A percentile compares a stretch with the other conserved stretches of the same genome.
phyloP scores from a whole-genome alignment of 306 rosid genomes.

The Fagus crenata region DNA sequence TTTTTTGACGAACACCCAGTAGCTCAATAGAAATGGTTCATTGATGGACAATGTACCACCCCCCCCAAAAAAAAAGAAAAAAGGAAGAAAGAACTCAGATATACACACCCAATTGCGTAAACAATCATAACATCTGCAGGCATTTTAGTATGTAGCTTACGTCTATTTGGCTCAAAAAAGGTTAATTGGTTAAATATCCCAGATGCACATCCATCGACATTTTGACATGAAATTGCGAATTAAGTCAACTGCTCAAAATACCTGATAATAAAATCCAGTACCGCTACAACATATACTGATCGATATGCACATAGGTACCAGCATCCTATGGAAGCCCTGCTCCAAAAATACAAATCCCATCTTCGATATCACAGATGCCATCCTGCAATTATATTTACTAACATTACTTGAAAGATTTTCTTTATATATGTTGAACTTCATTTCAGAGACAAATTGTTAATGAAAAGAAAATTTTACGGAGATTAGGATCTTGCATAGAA shows the following conservation, averaged over 20 bases:
- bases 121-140: not conserved
- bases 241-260: slow-evolving; percentile 23
- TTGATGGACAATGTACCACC: not conserved
- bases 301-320: slow-evolving; percentile 77
- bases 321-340: slow-evolving; percentile 77
- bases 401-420: not conserved
- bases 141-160: not conserved
- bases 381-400: slow-evolving; percentile 53
- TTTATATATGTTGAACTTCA: not conserved
- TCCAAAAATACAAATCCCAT: slow-evolving; percentile 91
- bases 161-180: not conserved
- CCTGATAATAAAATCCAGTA: slow-evolving; percentile 93
- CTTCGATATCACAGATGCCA: slow-evolving; percentile 95
- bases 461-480: no score
- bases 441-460: not conserved
- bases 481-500: not conserved
- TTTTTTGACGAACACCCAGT: slow-evolving; percentile 10
- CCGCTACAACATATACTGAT: slow-evolving; percentile 75
- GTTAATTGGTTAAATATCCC: not conserved
- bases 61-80: not conserved
- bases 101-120: not conserved
- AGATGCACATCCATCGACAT: not conserved
- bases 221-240: slow-evolving; percentile 16
- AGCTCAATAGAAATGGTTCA: slow-evolving; percentile 6
- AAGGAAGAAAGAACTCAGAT: not conserved